Evolutionary conservation across 441 rosid genomes (phyloP).

Genomic region (Omphalea diandra): DNA sequence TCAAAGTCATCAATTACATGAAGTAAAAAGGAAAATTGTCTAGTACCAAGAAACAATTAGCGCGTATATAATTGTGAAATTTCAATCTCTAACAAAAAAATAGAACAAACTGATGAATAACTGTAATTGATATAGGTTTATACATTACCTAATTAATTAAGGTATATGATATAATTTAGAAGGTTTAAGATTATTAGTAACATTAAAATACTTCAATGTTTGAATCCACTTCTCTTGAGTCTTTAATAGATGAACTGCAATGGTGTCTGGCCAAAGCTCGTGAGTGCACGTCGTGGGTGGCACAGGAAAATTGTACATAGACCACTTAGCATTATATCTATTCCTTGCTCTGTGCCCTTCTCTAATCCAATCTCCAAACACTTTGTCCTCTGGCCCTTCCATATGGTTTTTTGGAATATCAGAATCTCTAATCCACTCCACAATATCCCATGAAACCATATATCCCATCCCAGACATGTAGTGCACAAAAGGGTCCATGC

Average conservation of each 20-base stretch:
- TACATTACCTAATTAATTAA: conserved; percentile 4
- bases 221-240: conserved; percentile 72
- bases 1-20: background rate
- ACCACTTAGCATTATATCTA: conserved; percentile 76
- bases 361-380: conserved; percentile 69
- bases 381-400: conserved; percentile 72
- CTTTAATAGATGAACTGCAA: conserved; percentile 77
- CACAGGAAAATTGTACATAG: conserved; percentile 70
- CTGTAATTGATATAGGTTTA: no score
- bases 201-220: conserved; percentile 66
- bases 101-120: conserved; percentile 6
- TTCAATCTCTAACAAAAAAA: background rate
- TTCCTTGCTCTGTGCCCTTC: conserved; percentile 65
- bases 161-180: conserved; percentile 79
- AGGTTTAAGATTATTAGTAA: conserved; percentile 68
- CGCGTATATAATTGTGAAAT: background rate
- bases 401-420: conserved; percentile 58
- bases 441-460: conserved; percentile 79
- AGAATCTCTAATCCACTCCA: conserved; percentile 61
- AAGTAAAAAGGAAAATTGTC: background rate
- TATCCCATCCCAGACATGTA: conserved; percentile 96
- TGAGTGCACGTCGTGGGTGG: conserved; percentile 64
- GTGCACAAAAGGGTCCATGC: conserved; percentile 82
- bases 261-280: conserved; percentile 75
- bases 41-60: background rate